A percentile compares a stretch with the other conserved stretches of the same genome.
These are phyloP conservation scores for Lactarius deliciosus DNA, from an alignment of 768 basidiomycete species.

Conservation along the genomic window DNA sequence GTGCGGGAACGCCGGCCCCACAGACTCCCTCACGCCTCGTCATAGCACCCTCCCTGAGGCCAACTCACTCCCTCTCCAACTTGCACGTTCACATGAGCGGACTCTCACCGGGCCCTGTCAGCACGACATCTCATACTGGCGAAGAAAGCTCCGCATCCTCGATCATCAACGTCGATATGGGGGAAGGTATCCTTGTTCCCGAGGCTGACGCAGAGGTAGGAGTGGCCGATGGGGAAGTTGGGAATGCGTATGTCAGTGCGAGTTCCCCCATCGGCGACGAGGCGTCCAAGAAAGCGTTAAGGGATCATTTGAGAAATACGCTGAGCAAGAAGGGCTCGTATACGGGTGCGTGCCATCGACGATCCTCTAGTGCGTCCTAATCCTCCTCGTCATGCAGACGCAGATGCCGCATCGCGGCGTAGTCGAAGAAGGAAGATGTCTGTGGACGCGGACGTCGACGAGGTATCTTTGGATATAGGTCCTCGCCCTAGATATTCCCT, in stretches of 20 bases:
- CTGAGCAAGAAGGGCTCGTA: constrained; percentile 52
- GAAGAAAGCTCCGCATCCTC: constrained; percentile 58
- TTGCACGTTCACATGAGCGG: constrained; percentile 48
- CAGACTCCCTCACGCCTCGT: constrained; percentile 53
- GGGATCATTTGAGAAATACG: constrained; percentile 71
- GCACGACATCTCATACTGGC: constrained; percentile 16
- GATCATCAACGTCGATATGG: constrained; percentile 61
- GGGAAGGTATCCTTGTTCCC: constrained; percentile 67
- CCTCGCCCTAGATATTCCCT: background rate
- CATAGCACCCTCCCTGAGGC: constrained; percentile 50
- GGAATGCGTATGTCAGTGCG: constrained; percentile 46
- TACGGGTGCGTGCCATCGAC: constrained; percentile 42
- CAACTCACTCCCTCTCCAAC: constrained; percentile 56
- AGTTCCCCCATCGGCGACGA: constrained; percentile 48
- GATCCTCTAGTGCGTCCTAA: background rate
- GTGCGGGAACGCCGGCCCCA: constrained; percentile 39
- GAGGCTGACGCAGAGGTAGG: constrained; percentile 67
- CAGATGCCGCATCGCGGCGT: constrained; percentile 26
- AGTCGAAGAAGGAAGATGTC: constrained; percentile 26
- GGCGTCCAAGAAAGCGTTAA: constrained; percentile 59
- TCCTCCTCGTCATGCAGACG: background rate
- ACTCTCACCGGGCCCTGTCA: constrained; percentile 6
- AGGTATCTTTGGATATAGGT: constrained; percentile 26
- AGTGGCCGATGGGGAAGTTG: constrained; percentile 53
- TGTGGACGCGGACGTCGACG: constrained; percentile 26